Evolutionary conservation across 345 rosid species (phyloP), one percentile per base, ranked within the genome.

Genomic region (Corymbia maculata): DNA sequence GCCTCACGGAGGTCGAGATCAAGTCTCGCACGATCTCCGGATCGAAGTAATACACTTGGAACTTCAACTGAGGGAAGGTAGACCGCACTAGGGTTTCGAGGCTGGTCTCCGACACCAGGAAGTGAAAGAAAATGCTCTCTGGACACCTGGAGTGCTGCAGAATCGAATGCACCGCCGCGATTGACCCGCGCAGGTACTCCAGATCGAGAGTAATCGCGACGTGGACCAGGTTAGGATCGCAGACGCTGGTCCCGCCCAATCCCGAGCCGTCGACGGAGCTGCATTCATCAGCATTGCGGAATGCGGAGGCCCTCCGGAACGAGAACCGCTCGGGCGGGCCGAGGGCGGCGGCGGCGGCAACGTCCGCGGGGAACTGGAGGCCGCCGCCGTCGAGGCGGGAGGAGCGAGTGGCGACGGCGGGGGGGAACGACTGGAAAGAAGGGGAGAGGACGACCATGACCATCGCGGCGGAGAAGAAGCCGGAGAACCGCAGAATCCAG

Each of bases 381-480:
- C 86, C 11, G 16, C 90, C 57, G 88, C 61, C 80, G 88, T 93
- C 95, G 88, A 93, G 94, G 80, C 93, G 93, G 51, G 96, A 94
- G 85, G 99, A 95, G 91, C 95, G 94, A 88, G 94, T 96, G 86
- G 99, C 99, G 90, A 95, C 98, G 2, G 99, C 99, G 0, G 99
- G 99, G 26, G 99, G 96, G 51, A 97, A 95, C 1, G 99, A 95
- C 84, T 96, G 98, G 50, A 96, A 93, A 9, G 98, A 96, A 32
- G 98, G 98, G 6, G 98, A 96, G 42, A 98, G 94, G 51, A 96
- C 94, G 87, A 97, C 92, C 93, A 95, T 92, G 32, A 92, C 92
- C 94, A 97, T 88, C 30, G 95, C 94, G 59, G 94, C 96, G 5
- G 95, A 95, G 93, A 95, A 91, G 86, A 95, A 90, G 52, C 96